Base-by-base conservation (phyloP, 2,329 filamentous ascomycete genomes). In the Elsinoe arachidis region DNA sequence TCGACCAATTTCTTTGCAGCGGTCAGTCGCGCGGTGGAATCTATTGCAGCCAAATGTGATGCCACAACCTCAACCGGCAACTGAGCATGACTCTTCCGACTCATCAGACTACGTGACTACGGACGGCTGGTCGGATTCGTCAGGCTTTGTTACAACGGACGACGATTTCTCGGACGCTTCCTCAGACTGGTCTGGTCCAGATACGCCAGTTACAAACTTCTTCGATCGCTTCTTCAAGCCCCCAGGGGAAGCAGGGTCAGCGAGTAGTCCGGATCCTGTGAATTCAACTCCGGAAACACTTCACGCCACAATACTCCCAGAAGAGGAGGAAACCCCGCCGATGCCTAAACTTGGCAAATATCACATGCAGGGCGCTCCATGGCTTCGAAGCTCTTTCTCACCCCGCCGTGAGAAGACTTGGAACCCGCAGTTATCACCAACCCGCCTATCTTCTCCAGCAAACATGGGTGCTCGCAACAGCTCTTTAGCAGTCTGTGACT, bases 1-100 rank as follows among this genome's bases (percentile, higher is more conserved):
- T 64, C 62, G 41, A 57, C 43, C 63, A 59, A 61, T 66, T 49
- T 21, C 49, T 39, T 53, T 53, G 33, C 49, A 53, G 49, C 49
- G 49, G 11, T 53, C 49, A 53, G 34, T 39, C 6, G 49, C 49
- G 49, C 49, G 30, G 49, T 53, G 49, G 49, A 53, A 53, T 39
- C 34, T 53, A 12, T 53, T 53, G 12, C 19, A 53, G 49, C 49
- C 49, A 35, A 35, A 34, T 5, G 12, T 10, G 15, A 14, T 46
- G 19, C 19, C 41, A 3, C 41, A 26, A 30, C 19, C 41, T 5
- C n/a, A 12, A 46, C 12, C 21, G 10, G 11, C 41, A 17, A 2
- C 12, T 11, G 4, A 17, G 10, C 12, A 23, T 4, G 10, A 23
- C 41, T 12, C 41, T 5, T n/a, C 10, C 14, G 30, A 51, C 46